phyloP scores from a whole-genome alignment of 2,329 filamentous ascomycete genomes.

The Westerdykella aurantiaca region DNA sequence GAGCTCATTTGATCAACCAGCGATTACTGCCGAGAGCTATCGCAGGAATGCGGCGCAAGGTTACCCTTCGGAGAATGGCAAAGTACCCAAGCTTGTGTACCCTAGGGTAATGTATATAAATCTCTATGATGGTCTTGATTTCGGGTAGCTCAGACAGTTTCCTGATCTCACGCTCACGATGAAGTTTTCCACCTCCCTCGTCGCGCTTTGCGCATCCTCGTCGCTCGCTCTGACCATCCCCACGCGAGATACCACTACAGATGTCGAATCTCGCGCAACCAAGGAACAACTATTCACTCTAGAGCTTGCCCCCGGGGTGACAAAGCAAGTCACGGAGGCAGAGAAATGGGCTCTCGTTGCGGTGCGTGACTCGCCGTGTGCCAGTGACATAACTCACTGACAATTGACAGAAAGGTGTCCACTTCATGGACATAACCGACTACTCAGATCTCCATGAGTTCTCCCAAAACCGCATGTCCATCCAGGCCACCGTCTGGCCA shows the following conservation, averaged over 20 bases:
- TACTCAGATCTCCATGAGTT: slow-evolving; percentile 9
- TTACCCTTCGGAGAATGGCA: too few species aligned
- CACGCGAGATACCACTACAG: neutral
- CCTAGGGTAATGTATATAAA: too few species aligned
- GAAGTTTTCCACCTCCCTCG: slow-evolving; percentile 13
- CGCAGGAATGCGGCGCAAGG: too few species aligned
- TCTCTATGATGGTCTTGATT: too few species aligned
- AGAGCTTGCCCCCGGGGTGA: slow-evolving; percentile 71
- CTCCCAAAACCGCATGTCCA: slow-evolving; percentile 1
- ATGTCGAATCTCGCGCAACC: neutral
- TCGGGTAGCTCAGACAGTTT: too few species aligned
- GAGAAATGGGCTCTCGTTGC: slow-evolving; percentile 83
- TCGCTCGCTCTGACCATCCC: slow-evolving; percentile 3
- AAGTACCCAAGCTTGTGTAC: too few species aligned
- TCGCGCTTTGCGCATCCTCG: neutral
- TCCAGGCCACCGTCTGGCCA: slow-evolving; percentile 12
- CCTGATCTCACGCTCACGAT: slow-evolving; percentile 35
- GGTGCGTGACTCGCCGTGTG: slow-evolving; percentile 39
- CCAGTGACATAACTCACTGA: neutral
- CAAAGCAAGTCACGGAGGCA: slow-evolving; percentile 79
- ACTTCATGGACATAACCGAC: slow-evolving; percentile 24
- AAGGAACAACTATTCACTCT: slow-evolving; percentile 56
- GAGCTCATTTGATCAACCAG: too few species aligned
- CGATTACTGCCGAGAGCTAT: too few species aligned
- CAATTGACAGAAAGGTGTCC: slow-evolving; percentile 10